Percentiles rank a stretch among this genome's conserved stretches.
Evolutionary conservation across 2,329 filamentous ascomycete genomes (phyloP).

Genomic region (Fusarium nelsonii): DNA sequence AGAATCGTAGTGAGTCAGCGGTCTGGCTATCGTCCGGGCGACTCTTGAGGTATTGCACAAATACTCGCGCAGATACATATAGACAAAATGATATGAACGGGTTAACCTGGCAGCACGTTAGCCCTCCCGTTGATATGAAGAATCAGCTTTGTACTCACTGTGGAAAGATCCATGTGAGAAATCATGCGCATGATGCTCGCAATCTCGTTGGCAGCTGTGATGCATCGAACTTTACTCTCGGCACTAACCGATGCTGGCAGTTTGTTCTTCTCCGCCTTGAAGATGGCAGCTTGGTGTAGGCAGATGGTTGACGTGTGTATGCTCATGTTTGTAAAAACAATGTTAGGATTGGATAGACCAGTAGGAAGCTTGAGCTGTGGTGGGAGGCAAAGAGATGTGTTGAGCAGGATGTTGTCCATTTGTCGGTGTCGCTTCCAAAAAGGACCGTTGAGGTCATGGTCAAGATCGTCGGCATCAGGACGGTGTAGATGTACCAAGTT

Average conservation of each 20-base stretch:
- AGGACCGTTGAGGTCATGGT: conserved; percentile 88
- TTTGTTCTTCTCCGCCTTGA: conserved; percentile 92
- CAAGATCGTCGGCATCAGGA: conserved; percentile 82
- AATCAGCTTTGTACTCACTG: conserved; percentile 67
- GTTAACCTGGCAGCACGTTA: conserved; percentile 76
- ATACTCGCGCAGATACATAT: conserved; percentile 94
- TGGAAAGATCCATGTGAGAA: conserved; percentile 86
- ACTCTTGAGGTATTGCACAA: conserved; percentile 96
- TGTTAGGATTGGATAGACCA: conserved; percentile 82
- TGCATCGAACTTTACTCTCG: conserved; percentile 93
- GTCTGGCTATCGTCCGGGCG: conserved; percentile 86
- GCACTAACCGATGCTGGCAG: conserved; percentile 81
- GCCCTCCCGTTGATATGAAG: not conserved
- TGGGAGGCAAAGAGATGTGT: conserved; percentile 87
- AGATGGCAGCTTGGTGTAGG: conserved; percentile 97
- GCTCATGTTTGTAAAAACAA: conserved; percentile 95
- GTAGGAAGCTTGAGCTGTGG: conserved; percentile 81
- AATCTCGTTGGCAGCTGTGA: conserved; percentile 93
- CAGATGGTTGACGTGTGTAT: conserved; percentile 97
- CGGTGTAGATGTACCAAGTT: conserved; percentile 93
- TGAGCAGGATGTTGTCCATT: conserved; percentile 90
- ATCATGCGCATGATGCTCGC: conserved; percentile 96
- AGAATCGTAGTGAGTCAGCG: conserved; percentile 86
- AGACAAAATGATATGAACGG: conserved; percentile 96
- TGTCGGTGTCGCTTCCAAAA: conserved; percentile 95